A percentile compares a stretch with the other conserved stretches of the same genome.
Conservation (phyloP, 345 rosid genomes). For the Rhodamnia rubescens region DNA sequence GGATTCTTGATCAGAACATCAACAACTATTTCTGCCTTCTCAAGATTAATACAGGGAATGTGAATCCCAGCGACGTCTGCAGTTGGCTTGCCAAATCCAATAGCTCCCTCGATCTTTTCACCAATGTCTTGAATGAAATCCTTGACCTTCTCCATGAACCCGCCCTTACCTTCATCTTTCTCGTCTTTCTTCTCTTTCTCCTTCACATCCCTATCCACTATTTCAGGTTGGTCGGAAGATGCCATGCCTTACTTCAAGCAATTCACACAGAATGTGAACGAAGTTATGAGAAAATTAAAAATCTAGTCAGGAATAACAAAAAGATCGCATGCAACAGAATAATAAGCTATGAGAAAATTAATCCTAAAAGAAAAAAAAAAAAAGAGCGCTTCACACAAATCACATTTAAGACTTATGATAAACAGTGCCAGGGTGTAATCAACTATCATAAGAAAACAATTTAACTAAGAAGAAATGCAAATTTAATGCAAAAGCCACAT, state of each 20-base stretch:
- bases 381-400: neutral
- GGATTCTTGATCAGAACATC: slow-evolving; percentile 95
- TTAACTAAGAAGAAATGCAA: neutral
- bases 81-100: slow-evolving; percentile 95
- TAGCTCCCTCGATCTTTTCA: slow-evolving; percentile 80
- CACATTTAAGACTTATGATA: neutral
- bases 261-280: neutral
- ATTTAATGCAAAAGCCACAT: neutral
- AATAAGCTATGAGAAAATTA: neutral
- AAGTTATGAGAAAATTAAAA: neutral
- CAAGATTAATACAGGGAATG: slow-evolving; percentile 69
- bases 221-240: slow-evolving; percentile 52
- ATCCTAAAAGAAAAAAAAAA: neutral
- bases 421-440: neutral
- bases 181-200: slow-evolving; percentile 38
- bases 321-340: neutral
- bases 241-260: slow-evolving; percentile 37
- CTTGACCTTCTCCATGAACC: slow-evolving; percentile 87
- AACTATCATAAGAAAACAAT: neutral
- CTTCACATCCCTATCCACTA: slow-evolving; percentile 40
- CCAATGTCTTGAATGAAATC: slow-evolving; percentile 87
- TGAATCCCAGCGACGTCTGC: slow-evolving; percentile 80
- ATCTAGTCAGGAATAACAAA: neutral
- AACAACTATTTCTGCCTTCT: slow-evolving; percentile 67
- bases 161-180: slow-evolving; percentile 57